Evolutionary conservation across 148 eudicot species (phyloP).

Genomic region (Nepenthes mirabilis): DNA sequence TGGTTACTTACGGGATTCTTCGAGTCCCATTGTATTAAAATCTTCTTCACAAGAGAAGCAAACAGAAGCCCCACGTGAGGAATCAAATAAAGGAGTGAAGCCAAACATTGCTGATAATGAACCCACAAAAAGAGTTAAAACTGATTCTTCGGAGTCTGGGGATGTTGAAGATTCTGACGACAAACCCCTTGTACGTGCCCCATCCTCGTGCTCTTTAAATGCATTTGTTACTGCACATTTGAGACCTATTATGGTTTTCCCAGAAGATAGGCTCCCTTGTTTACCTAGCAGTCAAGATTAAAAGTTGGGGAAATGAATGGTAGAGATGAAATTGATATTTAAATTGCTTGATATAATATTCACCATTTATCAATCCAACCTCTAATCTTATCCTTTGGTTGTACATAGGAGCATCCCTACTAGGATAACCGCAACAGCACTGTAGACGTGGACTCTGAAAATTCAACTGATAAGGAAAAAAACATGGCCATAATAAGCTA

Average conservation of each 20-base stretch:
- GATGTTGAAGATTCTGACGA: slow-evolving; percentile 55
- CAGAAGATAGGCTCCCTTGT: too few relatives aligned
- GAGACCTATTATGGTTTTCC: not conserved
- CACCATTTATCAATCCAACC: too few relatives aligned
- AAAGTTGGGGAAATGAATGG: too few relatives aligned
- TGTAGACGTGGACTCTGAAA: too few relatives aligned
- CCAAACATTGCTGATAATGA: slow-evolving; percentile 26
- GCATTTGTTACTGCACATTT: not conserved
- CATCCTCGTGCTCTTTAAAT: not conserved
- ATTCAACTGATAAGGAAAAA: too few relatives aligned
- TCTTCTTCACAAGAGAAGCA: slow-evolving; percentile 18
- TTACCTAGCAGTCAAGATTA: too few relatives aligned
- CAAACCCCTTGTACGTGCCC: slow-evolving; percentile 58
- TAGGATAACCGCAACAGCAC: too few relatives aligned
- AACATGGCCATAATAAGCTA: too few relatives aligned
- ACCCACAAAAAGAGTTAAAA: slow-evolving; percentile 8
- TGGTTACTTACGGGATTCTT: not conserved
- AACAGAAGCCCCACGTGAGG: slow-evolving; percentile 15
- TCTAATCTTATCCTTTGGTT: too few relatives aligned
- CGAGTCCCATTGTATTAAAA: slow-evolving; percentile 11
- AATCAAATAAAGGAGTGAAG: slow-evolving; percentile 12
- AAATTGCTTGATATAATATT: too few relatives aligned
- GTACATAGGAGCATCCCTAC: too few relatives aligned
- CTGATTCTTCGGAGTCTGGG: slow-evolving; percentile 18
- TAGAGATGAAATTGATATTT: too few relatives aligned